Conservation (phyloP, 2,329 filamentous ascomycete species). For the Cladosporium sp. region DNA sequence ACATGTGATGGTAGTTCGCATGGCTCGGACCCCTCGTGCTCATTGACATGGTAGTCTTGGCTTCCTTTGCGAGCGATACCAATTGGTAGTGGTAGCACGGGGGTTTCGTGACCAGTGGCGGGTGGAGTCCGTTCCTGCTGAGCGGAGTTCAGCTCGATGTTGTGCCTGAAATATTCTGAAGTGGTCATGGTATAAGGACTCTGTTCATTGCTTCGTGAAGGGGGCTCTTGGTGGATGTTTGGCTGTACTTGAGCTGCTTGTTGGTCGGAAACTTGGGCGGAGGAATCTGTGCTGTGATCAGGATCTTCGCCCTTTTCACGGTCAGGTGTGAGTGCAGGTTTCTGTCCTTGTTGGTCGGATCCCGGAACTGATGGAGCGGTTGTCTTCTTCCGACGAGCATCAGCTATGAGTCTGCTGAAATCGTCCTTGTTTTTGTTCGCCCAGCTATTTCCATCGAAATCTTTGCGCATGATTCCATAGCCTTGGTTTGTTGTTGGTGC, state of each 20-base stretch:
- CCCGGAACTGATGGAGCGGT: conserved; percentile 17
- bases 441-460: conserved; percentile 81
- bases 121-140: neutral
- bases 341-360: neutral
- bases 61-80: conserved; percentile 1
- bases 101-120: conserved; percentile 20
- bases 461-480: conserved; percentile 71
- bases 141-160: too few species aligned
- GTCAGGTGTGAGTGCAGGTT: neutral
- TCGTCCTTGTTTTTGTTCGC: conserved; percentile 69
- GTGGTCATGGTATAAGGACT: neutral
- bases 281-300: conserved; percentile 17
- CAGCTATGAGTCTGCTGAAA: conserved; percentile 77
- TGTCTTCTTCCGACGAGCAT: conserved; percentile 61
- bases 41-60: conserved; percentile 10
- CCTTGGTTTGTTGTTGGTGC: conserved; percentile 45
- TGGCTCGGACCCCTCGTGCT: conserved; percentile 13
- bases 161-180: neutral
- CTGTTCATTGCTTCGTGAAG: neutral
- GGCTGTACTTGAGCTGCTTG: neutral
- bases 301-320: neutral
- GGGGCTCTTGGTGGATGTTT: neutral
- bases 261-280: neutral
- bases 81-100: conserved; percentile 24
- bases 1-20: conserved; percentile 31